A percentile compares a stretch with the other conserved stretches of the same genome.
These are phyloP conservation scores for Zygosaccharomyces bisporus DNA, from an alignment of 805 yeast species.

Conservation along the genomic window DNA sequence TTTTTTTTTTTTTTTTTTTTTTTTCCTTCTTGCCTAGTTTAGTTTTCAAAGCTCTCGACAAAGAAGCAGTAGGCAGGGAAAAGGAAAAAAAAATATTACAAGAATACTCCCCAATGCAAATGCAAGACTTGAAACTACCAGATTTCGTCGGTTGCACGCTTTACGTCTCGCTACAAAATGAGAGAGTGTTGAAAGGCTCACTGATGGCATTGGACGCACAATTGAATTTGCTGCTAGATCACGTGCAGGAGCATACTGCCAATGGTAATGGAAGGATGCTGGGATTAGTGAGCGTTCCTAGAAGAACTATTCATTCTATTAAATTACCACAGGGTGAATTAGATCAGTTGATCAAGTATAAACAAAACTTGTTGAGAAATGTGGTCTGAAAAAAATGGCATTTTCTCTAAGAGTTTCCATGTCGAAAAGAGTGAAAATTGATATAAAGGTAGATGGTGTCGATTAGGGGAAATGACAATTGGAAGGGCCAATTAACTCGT, in stretches of 20 bases:
- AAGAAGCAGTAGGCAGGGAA: conserved; percentile 1
- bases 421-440: background rate
- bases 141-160: conserved; percentile 35
- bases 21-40: conserved; percentile 6
- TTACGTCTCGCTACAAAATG: conserved; percentile 37
- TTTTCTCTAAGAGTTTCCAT: conserved; percentile 10
- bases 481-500: no score
- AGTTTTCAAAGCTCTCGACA: background rate
- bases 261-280: conserved; percentile 36
- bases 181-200: conserved; percentile 37
- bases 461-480: no score
- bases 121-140: conserved; percentile 20
- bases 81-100: background rate
- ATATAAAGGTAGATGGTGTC: background rate
- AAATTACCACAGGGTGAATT: conserved; percentile 28
- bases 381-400: conserved; percentile 8
- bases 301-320: conserved; percentile 35
- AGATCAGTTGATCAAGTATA: conserved; percentile 15
- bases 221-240: conserved; percentile 40
- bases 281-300: conserved; percentile 55
- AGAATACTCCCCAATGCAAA: conserved; percentile 2
- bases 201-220: conserved; percentile 45
- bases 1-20: background rate
- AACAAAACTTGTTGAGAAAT: conserved; percentile 14
- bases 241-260: conserved; percentile 35